phyloP scores from a whole-genome alignment of 106 monocot genomes.

The Dioscorea alata region DNA sequence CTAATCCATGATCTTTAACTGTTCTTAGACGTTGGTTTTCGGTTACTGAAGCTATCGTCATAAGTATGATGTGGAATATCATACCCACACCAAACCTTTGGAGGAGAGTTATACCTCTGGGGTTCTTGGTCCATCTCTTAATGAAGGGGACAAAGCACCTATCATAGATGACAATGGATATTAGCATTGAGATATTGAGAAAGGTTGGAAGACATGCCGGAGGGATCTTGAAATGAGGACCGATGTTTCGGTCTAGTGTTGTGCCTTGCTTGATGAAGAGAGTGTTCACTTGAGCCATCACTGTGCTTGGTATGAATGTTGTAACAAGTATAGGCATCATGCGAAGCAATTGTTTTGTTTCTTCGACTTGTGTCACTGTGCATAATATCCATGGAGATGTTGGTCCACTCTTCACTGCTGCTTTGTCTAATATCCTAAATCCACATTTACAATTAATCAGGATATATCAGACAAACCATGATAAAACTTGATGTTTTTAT shows the following conservation, averaged over 20 bases:
- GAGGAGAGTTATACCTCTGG: constrained; percentile 15
- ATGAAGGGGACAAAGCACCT: constrained; percentile 8
- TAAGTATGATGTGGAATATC: constrained; percentile 1
- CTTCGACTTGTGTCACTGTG: constrained; percentile 64
- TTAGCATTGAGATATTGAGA: constrained; percentile 17
- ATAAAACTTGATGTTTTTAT: too few relatives aligned
- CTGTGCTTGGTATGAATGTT: constrained; percentile 48
- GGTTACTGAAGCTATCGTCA: constrained; percentile 2
- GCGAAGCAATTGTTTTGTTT: constrained; percentile 56
- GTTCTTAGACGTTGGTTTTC: constrained; percentile 10
- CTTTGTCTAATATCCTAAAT: constrained; percentile 11
- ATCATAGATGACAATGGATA: constrained; percentile 19
- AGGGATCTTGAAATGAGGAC: constrained; percentile 22
- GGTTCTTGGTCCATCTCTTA: constrained; percentile 18
- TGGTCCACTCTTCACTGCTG: constrained; percentile 8
- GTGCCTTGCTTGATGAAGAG: constrained; percentile 59
- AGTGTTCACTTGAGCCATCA: constrained; percentile 49
- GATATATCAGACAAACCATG: too few relatives aligned
- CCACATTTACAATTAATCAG: not conserved
- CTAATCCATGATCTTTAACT: constrained; percentile 11
- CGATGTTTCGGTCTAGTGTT: constrained; percentile 38
- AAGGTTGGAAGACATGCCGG: constrained; percentile 21
- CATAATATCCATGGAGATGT: constrained; percentile 1
- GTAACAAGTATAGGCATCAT: constrained; percentile 48
- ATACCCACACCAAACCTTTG: constrained; percentile 17